Base-by-base conservation (phyloP, 345 rosid species). In the Kernera saxatilis region DNA sequence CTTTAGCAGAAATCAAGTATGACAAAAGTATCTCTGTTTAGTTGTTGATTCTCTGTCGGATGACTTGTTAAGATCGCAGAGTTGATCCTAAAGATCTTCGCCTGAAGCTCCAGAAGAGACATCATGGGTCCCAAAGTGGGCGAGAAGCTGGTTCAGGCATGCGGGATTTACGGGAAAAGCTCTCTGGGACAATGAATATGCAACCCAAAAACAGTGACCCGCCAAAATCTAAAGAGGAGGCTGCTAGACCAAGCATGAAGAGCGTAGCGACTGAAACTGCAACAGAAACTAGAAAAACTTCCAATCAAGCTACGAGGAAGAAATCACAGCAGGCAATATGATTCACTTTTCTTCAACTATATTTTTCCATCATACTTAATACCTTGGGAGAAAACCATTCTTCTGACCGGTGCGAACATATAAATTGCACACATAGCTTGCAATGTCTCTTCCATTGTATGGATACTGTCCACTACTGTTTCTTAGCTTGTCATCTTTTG, bases 51-150 rank as follows among this genome's bases (percentile, higher is more conserved):
- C 54, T 82, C 72, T 79, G 57, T 77, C 56, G 13, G 68, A 81
- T 86, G 75, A 62, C 82, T 70, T 83, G 77, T 74, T 77, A 84
- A 91, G 98, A 81, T 81, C 86, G 64, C 79, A 77, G 82, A 74
- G 82, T 84, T 50, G 93, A 79, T 82, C 78, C 83, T 44, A 88
- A 73, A 77, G 99, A 94, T 84, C 96, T 94, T 77, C 90, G 99
- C 50, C 67, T 86, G 76, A 94, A 92, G 86, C 98, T 94, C 45
- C 99, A 89, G 78, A 88, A 67, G 85, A 91, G 75, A 82, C 83
- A 71, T 39, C 80, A 79, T 19, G 84, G 69, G 37, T 67, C 92
- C 39, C 88, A 84, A 69, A 72, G 82, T 67, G 83, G 81, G 67
- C 84, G 81, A 70, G 86, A 84, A 21, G 62, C 83, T 55, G 68